Percentiles rank a stretch among this genome's conserved stretches.
Conservation (phyloP, 306 rosid species). For the Nissolia schottii region DNA sequence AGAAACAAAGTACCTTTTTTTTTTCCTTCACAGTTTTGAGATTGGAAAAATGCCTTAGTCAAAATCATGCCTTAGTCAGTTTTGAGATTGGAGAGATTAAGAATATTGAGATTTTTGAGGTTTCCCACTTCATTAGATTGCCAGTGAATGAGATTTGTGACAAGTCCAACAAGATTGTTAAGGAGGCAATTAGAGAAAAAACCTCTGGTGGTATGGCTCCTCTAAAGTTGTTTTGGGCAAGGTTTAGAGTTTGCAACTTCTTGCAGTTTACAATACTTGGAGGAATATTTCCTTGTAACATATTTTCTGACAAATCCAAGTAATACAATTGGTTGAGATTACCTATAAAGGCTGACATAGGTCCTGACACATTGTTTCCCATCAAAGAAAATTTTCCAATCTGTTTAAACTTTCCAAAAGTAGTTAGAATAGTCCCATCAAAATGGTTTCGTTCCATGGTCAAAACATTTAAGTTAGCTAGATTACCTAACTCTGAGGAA, state of each 20-base stretch:
- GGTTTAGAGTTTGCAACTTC: neutral
- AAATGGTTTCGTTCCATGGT: neutral
- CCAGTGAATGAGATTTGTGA: constrained; percentile 31
- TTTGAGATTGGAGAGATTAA: too few relatives aligned
- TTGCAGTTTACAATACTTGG: constrained; percentile 10
- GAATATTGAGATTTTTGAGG: too few relatives aligned
- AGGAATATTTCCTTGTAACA: too few relatives aligned
- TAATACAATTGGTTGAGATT: constrained; percentile 19
- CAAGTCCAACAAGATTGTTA: neutral
- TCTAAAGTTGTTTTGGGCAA: too few relatives aligned
- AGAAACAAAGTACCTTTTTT: too few relatives aligned
- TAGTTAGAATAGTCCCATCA: constrained; percentile 12
- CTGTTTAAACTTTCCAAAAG: constrained; percentile 17
- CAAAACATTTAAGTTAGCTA: neutral
- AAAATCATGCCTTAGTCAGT: too few relatives aligned
- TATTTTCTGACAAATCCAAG: neutral
- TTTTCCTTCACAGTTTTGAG: too few relatives aligned
- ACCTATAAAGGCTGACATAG: constrained; percentile 18
- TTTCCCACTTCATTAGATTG: constrained; percentile 3
- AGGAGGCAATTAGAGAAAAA: too few relatives aligned
- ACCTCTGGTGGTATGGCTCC: too few relatives aligned
- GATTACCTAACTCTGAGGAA: too few relatives aligned
- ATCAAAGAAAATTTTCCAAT: neutral
- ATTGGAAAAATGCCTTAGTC: too few relatives aligned
- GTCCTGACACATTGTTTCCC: constrained; percentile 22